These are phyloP conservation scores for Hordeum pubiflorum DNA, from an alignment of 202 grass and related monocot species.

Conservation along the genomic window DNA sequence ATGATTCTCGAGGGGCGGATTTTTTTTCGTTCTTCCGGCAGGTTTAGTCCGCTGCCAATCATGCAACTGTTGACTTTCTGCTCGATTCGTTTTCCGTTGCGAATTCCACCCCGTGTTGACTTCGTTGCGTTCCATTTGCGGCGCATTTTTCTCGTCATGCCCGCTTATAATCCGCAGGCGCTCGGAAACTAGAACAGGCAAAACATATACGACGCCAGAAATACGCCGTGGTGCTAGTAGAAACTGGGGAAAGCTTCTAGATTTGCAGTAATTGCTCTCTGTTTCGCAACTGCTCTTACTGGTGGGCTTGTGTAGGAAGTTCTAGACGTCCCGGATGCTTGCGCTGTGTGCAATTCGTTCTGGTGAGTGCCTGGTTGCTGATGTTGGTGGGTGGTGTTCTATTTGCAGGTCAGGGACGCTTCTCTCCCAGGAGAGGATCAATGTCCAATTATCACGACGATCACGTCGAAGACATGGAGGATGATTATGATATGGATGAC, in stretches of 20 bases:
- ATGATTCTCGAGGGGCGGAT: background rate
- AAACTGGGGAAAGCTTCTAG: background rate
- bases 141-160: background rate
- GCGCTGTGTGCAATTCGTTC: background rate
- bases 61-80: background rate
- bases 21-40: background rate
- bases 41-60: background rate
- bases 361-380: background rate
- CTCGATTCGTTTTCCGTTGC: background rate
- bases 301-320: background rate
- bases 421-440: background rate
- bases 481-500: constrained; percentile 79
- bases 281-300: background rate
- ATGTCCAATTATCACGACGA: constrained; percentile 62
- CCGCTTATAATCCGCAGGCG: background rate
- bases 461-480: constrained; percentile 60
- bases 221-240: background rate
- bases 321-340: background rate
- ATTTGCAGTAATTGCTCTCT: background rate
- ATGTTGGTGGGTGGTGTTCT: background rate
- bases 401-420: constrained; percentile 23
- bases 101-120: background rate
- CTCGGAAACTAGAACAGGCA: background rate
- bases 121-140: background rate
- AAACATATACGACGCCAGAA: background rate